These are phyloP conservation scores for Tirmania nivea DNA, from an alignment of 495 filamentous ascomycete species.

Conservation along the genomic window DNA sequence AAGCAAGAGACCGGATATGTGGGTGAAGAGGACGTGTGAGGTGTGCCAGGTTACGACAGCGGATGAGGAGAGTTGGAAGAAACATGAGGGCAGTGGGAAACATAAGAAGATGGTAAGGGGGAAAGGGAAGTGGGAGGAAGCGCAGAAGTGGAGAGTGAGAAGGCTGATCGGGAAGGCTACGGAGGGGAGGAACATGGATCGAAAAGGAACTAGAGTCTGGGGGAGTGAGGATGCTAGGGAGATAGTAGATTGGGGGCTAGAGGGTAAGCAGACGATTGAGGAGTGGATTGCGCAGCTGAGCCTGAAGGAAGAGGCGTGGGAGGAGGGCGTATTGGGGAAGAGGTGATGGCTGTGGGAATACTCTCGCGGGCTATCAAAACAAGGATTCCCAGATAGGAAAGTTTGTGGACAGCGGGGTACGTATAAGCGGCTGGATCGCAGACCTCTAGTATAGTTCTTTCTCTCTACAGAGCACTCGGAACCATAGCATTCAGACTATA, in stretches of 20 bases:
- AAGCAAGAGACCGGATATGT: slow-evolving; percentile 25
- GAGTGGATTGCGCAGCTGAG: too few relatives aligned
- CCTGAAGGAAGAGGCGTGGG: too few relatives aligned
- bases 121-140: slow-evolving; percentile 7
- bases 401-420: too few relatives aligned
- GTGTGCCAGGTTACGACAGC: slow-evolving; percentile 45
- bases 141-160: slow-evolving; percentile 10
- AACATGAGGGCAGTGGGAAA: slow-evolving; percentile 44
- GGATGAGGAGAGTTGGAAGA: slow-evolving; percentile 51
- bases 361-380: too few relatives aligned
- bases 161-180: slow-evolving; percentile 10
- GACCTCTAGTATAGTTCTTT: too few relatives aligned
- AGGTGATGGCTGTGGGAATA: too few relatives aligned
- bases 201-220: slow-evolving; percentile 2
- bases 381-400: too few relatives aligned
- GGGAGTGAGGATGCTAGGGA: not conserved
- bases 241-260: not conserved
- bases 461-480: too few relatives aligned
- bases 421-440: too few relatives aligned
- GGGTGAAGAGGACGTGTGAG: slow-evolving; percentile 40
- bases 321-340: too few relatives aligned
- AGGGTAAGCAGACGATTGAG: too few relatives aligned
- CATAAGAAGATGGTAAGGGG: slow-evolving; percentile 30
- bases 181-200: not conserved
- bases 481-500: too few relatives aligned